Base-by-base conservation (phyloP, 2,329 filamentous ascomycete genomes). In the Metarhizium anisopliae region DNA sequence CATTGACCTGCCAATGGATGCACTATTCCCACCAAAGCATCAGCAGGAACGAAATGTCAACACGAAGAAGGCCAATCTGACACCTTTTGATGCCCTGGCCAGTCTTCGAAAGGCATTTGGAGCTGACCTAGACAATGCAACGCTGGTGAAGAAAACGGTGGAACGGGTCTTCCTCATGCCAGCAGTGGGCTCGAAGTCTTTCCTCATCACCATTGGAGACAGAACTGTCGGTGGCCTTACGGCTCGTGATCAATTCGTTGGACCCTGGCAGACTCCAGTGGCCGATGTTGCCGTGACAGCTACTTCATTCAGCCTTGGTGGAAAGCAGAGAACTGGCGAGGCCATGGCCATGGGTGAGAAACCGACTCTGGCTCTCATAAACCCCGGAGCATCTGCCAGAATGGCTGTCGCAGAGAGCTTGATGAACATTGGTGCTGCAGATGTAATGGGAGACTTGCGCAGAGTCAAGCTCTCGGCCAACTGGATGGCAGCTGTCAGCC, bases 341-440 rank as follows among this genome's bases (percentile, higher is more conserved):
- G 92, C 92, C n/a, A 96, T 97, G 90, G 87, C 91, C 1, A 95
- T 96, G 87, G 94, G 94, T 38, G 93, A 96, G 73, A 94, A 89
- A 72, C 90, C 92, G 47, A 87, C 86, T 0, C 74, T 99, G 55
- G 94, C 94, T 6, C 79, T 99, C 25, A 95, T 99, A 57, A 93
- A 89, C 4, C 83, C 93, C 3, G 89, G 85, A 47, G 90, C 94
- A 25, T 97, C 94, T 20, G 92, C 94, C 16, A 85, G 92, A 53
- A 99, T 99, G 94, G 91, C 94, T 2, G 92, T 99, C 57, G 92
- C 87, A 1, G 94, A 99, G 73, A 90, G 89, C 58, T 77, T 99
- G 58, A 85, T 96, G 82, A 99, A 99, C 70, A 78, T 99, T 57
- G 91, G 89, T 42, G 94, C 94, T 55, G 89, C 80, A 35, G 78